Evolutionary conservation across 805 yeast genomes (phyloP), one percentile per base, ranked within the genome.

Genomic region (Myxozyma geophila): DNA sequence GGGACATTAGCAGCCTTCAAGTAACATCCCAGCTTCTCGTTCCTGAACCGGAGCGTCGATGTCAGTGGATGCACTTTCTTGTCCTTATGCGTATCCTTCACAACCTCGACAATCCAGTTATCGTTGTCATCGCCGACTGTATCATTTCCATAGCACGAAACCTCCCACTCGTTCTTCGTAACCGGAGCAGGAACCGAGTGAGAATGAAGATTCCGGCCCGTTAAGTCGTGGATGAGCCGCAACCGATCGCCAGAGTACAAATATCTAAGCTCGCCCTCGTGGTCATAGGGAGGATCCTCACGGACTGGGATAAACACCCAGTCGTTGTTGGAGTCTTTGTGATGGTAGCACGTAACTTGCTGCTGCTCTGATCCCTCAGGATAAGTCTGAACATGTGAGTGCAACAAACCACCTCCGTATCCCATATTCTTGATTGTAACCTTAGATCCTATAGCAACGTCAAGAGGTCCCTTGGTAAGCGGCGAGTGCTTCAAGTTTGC

Each of bases 321-420:
- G 59, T 88, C 85, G 75, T 93, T 95, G 77, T 95, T 93, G 58
- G 81, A 77, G 75, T 95, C 98, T 74, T 90, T 90, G 76, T 86
- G 91, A 19, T 92, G 90, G 75, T 95, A 95, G 7, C 95, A 90
- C 35, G 99, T 95, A 55, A 95, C 82, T 77, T 95, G 99, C 76
- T 92, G 98, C 77, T 95, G 98, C 67, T 83, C 82, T 1, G 97
- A 90, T 2, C 98, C 98, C 68, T 86, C 91, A 15, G 99, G 99
- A 74, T 87, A 95, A 12, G 82, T 75, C 74, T 89, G 96, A 17
- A 81, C 80, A 74, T 95, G 99, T 0, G 98, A 93, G 74, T 95
- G 99, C 66, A 95, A 78, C 67, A 90, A 81, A 58, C 88, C 86
- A 15, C 90, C 88, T 40, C 87, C 84, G 55, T 86, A 78, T 2